phyloP scores from a whole-genome alignment of 306 rosid species.

The Quercus wislizeni region DNA sequence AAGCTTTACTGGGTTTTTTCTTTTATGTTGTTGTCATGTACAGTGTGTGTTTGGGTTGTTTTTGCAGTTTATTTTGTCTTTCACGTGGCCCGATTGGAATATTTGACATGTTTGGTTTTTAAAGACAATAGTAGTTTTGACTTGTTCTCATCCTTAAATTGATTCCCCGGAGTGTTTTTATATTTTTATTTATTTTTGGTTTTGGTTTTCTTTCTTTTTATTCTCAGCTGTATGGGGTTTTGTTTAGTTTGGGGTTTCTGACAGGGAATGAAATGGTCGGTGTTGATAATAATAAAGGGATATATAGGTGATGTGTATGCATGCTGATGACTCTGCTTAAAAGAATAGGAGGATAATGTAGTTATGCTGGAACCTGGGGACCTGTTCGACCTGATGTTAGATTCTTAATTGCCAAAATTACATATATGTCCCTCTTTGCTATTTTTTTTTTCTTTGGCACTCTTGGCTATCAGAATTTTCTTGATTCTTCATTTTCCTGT shows the following conservation, averaged over 20 bases:
- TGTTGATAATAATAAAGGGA: conserved; percentile 12
- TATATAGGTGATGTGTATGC: not conserved
- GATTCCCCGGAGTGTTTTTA: not conserved
- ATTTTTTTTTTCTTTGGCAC: not conserved
- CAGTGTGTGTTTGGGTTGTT: not conserved
- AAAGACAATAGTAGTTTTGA: not conserved
- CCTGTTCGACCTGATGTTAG: not conserved
- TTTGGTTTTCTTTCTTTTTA: not conserved
- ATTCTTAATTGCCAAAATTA: conserved; percentile 25
- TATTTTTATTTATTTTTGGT: not conserved
- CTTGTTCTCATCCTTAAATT: not conserved
- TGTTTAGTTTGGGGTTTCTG: not conserved
- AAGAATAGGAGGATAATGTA: not conserved
- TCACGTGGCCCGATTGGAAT: not conserved
- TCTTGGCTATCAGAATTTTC: not conserved
- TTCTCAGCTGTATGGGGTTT: not conserved
- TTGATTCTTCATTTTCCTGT: conserved; percentile 1
- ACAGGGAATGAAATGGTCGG: conserved; percentile 5
- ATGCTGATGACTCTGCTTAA: not conserved
- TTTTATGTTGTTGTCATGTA: not conserved
- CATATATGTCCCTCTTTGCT: conserved; percentile 33
- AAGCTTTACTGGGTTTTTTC: not conserved
- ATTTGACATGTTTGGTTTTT: not conserved
- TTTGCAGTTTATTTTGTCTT: conserved; percentile 2
- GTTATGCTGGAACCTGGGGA: conserved; percentile 18